Conservation (phyloP, 331 rosid species). For the Malus hybrid region DNA sequence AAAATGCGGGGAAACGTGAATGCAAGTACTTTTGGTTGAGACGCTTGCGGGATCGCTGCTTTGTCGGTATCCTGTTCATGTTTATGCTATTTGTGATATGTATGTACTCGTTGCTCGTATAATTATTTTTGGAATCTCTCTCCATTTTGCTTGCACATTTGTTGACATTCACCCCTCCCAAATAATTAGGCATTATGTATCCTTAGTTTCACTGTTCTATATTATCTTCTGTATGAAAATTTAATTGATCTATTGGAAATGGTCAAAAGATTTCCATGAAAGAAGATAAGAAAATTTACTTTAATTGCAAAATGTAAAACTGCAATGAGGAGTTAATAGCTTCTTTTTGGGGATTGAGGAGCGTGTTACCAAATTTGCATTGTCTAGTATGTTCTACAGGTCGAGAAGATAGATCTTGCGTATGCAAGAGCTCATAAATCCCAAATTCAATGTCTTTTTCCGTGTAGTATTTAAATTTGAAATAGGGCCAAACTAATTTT, state of each 20-base stretch:
- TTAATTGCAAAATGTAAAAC: not conserved
- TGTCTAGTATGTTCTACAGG: not conserved
- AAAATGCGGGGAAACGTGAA: constrained; percentile 36
- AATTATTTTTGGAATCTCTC: not conserved
- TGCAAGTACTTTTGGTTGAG: constrained; percentile 48
- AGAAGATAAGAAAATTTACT: not conserved
- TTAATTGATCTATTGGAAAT: not conserved
- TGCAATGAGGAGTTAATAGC: not conserved
- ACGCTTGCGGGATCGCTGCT: constrained; percentile 60
- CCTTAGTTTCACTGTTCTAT: too few relatives aligned
- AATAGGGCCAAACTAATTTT: too few relatives aligned
- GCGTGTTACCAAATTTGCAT: not conserved
- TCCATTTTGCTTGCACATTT: not conserved
- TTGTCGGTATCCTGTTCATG: constrained; percentile 41
- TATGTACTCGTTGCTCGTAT: constrained; percentile 26
- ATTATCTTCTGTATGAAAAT: not conserved
- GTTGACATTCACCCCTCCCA: not conserved
- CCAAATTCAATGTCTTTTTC: too few relatives aligned
- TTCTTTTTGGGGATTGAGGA: not conserved
- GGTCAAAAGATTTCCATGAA: not conserved
- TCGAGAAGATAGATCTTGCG: not conserved
- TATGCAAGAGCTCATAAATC: too few relatives aligned
- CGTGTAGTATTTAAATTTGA: too few relatives aligned
- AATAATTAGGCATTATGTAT: not conserved
- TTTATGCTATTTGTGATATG: constrained; percentile 72